Base-by-base conservation (phyloP, 176 grass and related monocot species). In the Oryza meridionalis region DNA sequence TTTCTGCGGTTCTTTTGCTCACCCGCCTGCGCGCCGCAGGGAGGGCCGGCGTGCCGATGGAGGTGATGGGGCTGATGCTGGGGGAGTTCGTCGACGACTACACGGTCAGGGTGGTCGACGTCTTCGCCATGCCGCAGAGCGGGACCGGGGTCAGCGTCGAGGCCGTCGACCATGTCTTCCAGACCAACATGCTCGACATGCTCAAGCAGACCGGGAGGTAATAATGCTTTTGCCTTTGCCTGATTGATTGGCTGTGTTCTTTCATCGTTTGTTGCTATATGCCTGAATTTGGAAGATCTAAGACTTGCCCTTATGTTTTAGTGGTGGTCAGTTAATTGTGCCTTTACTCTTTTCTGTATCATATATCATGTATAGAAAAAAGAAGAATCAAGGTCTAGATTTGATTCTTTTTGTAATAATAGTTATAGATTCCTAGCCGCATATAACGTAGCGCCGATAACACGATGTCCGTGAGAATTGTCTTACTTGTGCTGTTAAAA, bases 161-260 rank as follows among this genome's bases (percentile, higher is more conserved):
- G 91, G 96, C 96, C 13, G 93, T 99, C 53, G 96, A 99, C 83
- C 93, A 99, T 69, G 96, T 90, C 35, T 99, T 99, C 81, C 96
- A 99, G 86, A 99, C 93, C 21, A 96, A 99, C 90, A 99, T 99
- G 96, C 89, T 99, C 13, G 96, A 99, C 84, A 99, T 99, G 96
- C 96, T 99, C 78, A 99, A 99, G 78, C 91, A 99, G 86, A 96
- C 93, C 3, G 96, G 93, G 49, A 96, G 96, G 96, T 99, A 73
- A 3, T 99, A 73, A 3, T 38, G 67, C 25, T 80, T 69, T 35
- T 35, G 33, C 0, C 33, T 5, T 37, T 37, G 46, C 74, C 27
- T 47, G 29, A 73, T 73, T 47, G 29, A 73, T 73, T 73, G 19
- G 38, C 31, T 49, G 40, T 72, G 51, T 16, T 63, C 31, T 62